Conservation (phyloP, 805 yeast species). For the Blastobotrys americana region DNA sequence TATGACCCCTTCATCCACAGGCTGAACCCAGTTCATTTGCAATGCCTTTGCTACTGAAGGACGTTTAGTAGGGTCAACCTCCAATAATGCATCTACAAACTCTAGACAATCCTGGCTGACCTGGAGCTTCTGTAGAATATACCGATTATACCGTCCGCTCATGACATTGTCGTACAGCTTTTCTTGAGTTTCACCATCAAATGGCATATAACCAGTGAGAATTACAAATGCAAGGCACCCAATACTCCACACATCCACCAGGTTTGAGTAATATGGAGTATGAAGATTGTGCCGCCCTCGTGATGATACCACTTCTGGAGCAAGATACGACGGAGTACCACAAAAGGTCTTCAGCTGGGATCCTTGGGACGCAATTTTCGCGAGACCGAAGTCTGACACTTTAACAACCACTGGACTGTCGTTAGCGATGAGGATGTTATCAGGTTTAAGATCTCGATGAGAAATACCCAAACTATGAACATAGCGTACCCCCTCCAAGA, state of each 20-base stretch:
- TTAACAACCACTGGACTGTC: conserved; percentile 90
- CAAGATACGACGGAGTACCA: conserved; percentile 94
- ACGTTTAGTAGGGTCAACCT: conserved; percentile 67
- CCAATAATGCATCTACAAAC: conserved; percentile 63
- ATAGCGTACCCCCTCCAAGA: conserved; percentile 73
- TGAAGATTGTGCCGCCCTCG: conserved; percentile 17
- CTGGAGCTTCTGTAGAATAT: conserved; percentile 47
- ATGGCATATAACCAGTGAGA: conserved; percentile 88
- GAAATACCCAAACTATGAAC: conserved; percentile 87
- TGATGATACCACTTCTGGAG: conserved; percentile 71
- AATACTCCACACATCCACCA: conserved; percentile 96
- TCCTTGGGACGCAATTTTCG: conserved; percentile 78
- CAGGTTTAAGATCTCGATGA: conserved; percentile 97
- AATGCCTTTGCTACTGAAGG: conserved; percentile 72
- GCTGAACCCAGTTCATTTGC: conserved; percentile 69
- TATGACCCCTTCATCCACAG: conserved; percentile 12
- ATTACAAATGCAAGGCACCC: conserved; percentile 93
- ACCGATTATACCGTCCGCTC: conserved; percentile 71
- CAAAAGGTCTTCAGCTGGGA: conserved; percentile 93
- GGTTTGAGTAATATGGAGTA: conserved; percentile 55
- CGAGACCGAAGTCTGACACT: conserved; percentile 93
- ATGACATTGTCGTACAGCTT: conserved; percentile 70
- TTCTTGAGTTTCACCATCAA: conserved; percentile 87
- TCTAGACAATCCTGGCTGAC: conserved; percentile 64
- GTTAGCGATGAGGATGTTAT: conserved; percentile 81